These are phyloP conservation scores for Polytrichum formosum DNA, from an alignment of 225 moss, liverwort and hornwort genomes.

Conservation along the genomic window DNA sequence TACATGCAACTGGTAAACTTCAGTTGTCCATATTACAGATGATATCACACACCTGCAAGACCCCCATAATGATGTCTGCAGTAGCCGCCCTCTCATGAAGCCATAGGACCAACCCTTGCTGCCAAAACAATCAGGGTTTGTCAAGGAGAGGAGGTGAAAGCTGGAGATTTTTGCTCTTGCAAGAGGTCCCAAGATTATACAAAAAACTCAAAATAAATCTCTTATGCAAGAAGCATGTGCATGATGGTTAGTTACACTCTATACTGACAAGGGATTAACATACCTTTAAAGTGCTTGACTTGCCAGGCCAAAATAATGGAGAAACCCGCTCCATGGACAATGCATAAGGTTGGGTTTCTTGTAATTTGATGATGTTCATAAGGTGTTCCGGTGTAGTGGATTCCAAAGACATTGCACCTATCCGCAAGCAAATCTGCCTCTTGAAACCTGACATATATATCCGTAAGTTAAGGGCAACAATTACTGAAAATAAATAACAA, in stretches of 20 bases:
- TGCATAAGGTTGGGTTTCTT: conserved; percentile 36
- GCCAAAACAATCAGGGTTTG: conserved; percentile 17
- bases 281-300: conserved; percentile 11
- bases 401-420: conserved; percentile 36
- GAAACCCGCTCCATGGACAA: conserved; percentile 39
- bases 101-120: conserved; percentile 78
- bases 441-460: conserved; percentile 37
- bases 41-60: conserved; percentile 58
- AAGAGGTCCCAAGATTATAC: background rate
- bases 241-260: too few relatives aligned
- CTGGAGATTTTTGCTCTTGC: background rate
- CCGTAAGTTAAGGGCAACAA: conserved; percentile 18
- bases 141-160: conserved; percentile 2
- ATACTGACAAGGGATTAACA: too few relatives aligned
- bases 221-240: too few relatives aligned
- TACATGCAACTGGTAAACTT: too few relatives aligned
- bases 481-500: conserved; percentile 9
- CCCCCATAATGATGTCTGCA: conserved; percentile 73
- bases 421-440: conserved; percentile 33
- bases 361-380: conserved; percentile 27
- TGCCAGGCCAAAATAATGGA: conserved; percentile 27
- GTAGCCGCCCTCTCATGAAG: conserved; percentile 58
- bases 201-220: too few relatives aligned
- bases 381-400: conserved; percentile 37
- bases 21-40: too few relatives aligned